Evolutionary conservation across 257 asterid species (phyloP).

Genomic region (Solanum infundibuliforme): DNA sequence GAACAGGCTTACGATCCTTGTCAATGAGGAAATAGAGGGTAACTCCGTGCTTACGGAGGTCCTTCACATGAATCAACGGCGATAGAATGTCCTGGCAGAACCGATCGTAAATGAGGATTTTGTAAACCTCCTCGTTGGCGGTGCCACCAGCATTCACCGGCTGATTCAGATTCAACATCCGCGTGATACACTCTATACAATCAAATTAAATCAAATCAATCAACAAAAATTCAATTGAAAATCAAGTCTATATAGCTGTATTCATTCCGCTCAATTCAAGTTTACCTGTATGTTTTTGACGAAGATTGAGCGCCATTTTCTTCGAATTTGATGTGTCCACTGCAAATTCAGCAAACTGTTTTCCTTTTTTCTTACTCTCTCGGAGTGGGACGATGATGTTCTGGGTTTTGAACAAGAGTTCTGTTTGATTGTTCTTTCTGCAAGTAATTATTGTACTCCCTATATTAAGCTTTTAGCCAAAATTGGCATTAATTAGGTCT

Average conservation of each 20-base stretch:
- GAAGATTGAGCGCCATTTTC: conserved; percentile 74
- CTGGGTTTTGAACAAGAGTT: no score
- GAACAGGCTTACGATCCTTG: conserved; percentile 89
- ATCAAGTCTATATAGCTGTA: neutral
- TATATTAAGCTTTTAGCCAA: no score
- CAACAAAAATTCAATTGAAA: neutral
- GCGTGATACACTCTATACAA: conserved; percentile 62
- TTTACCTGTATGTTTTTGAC: conserved; percentile 79
- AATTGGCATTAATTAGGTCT: no score
- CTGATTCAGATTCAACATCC: conserved; percentile 94
- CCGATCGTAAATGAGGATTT: conserved; percentile 85
- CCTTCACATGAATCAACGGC: conserved; percentile 91
- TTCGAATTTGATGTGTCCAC: neutral
- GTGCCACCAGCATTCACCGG: conserved; percentile 58
- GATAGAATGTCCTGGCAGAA: conserved; percentile 83
- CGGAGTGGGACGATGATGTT: no score
- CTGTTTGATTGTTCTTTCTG: no score
- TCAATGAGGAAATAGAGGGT: conserved; percentile 82
- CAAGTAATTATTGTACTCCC: no score
- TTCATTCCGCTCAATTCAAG: neutral
- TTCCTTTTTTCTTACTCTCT: no score
- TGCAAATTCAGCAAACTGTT: neutral
- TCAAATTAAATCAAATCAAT: neutral
- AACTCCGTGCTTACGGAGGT: conserved; percentile 90
- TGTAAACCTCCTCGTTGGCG: conserved; percentile 84